Evolutionary conservation across 176 grass and related monocot species (phyloP), one percentile per base, ranked within the genome.

Genomic region (Aegilops longissima): DNA sequence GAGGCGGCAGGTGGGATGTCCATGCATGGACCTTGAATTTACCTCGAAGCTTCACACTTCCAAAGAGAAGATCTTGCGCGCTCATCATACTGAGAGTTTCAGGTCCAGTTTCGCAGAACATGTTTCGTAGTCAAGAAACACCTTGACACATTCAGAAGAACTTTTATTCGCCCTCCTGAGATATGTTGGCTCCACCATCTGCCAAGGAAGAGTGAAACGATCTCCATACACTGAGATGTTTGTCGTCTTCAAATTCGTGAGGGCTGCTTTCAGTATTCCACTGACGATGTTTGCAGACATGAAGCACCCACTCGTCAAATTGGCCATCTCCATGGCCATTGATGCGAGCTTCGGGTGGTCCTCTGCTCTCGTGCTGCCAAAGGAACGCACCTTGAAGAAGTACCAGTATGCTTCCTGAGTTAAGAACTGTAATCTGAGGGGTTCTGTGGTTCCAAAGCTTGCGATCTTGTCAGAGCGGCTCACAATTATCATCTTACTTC

Each of bases 1-100:
- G 14, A 72, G 82, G 82, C 5, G 82, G 82, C 21, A 84, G 24
- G 71, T 33, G 58, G 20, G 70, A 84, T 84, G 24, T 84, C 70
- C 82, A 84, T 14, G 10, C 56, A 0, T 76, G 71, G 30, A 49
- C 82, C 61, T 76, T 39, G 18, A 84, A 84, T 16, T 84, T 65
- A 12, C 82, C 71, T 65, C 20, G 70, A 65, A 58, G 70, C 18
- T 2, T 33, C 45, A 70, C 70, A 73, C 0, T 13, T 76, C 82
- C 59, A 18, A 24, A 66, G 2, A 84, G 12, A 42, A 85, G 8
- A 34, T 76, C 82, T 76, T 65, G 38, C 18, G 2, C 30, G 21
- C 52, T 71, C 7, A 70, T 9, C 70, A 70, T 23, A 36, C 2
- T 27, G 9, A 36, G 56, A 74, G 9, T 16, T 66, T 67, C 79